Evolutionary conservation across 2,329 filamentous ascomycete genomes (phyloP).

Genomic region (Pseudomassariella vexata): DNA sequence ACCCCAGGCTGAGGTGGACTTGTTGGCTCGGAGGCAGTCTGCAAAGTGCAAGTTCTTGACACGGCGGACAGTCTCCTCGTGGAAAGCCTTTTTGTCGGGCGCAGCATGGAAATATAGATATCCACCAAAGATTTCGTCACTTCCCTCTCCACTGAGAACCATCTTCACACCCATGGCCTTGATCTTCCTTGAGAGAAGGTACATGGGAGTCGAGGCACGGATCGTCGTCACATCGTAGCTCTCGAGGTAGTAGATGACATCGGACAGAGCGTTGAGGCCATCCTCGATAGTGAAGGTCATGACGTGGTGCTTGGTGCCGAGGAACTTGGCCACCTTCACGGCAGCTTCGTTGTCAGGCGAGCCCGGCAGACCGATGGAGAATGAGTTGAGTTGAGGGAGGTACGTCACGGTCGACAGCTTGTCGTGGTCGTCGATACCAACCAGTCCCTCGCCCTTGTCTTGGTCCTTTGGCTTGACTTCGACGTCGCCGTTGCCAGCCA

Average conservation of each 20-base stretch:
- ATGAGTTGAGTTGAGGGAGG: conserved; percentile 93
- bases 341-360: conserved; percentile 91
- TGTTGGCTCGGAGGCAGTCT: conserved; percentile 98
- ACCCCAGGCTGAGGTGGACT: conserved; percentile 97
- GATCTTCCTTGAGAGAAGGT: conserved; percentile 94
- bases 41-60: conserved; percentile 95
- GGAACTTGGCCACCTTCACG: conserved; percentile 87
- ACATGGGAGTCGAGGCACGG: conserved; percentile 97
- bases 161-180: conserved; percentile 99
- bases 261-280: conserved; percentile 90
- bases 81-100: conserved; percentile 86
- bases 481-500: conserved; percentile 38
- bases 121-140: conserved; percentile 96
- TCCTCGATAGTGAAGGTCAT: conserved; percentile 99
- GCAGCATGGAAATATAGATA: conserved; percentile 98
- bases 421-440: conserved; percentile 92
- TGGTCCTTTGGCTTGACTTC: conserved; percentile 40
- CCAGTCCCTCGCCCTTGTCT: conserved; percentile 64
- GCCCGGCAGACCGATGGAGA: conserved; percentile 92
- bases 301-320: conserved; percentile 95
- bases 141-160: conserved; percentile 94
- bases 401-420: conserved; percentile 84
- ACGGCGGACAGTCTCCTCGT: conserved; percentile 87
- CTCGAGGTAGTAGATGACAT: conserved; percentile 97
- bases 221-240: conserved; percentile 98